Conservation (phyloP, 495 filamentous ascomycete genomes). For the Bombardia bombarda region DNA sequence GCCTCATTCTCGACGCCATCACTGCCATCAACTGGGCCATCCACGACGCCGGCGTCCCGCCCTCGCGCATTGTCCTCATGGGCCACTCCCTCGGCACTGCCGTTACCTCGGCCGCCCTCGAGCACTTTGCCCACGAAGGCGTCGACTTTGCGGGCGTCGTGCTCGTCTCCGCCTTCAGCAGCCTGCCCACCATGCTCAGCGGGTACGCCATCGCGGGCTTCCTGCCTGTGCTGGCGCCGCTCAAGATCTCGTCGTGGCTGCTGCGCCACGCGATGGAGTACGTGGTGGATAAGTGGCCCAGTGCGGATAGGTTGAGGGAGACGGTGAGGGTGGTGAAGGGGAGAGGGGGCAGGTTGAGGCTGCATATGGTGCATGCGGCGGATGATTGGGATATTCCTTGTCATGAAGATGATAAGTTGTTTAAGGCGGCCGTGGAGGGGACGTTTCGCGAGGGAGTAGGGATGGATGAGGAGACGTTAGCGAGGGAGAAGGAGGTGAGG, state of each 20-base stretch:
- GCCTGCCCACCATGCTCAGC: conserved; percentile 59
- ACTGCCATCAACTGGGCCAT: conserved; percentile 65
- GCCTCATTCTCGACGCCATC: conserved; percentile 73
- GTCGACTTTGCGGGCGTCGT: conserved; percentile 62
- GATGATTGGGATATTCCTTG: conserved; percentile 74
- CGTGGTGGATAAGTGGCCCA: conserved; percentile 48
- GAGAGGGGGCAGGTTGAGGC: conserved; percentile 36
- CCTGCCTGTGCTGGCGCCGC: conserved; percentile 70
- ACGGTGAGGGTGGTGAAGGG: conserved; percentile 39
- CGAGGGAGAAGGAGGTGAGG: conserved; percentile 30
- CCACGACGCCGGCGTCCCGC: conserved; percentile 51
- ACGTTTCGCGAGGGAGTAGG: conserved; percentile 27
- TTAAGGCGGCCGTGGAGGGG: conserved; percentile 47
- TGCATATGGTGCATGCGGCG: conserved; percentile 68
- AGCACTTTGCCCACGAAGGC: conserved; percentile 48
- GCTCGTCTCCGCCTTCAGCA: conserved; percentile 71
- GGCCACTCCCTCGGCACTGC: conserved; percentile 89
- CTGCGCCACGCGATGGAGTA: conserved; percentile 28
- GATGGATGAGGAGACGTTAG: conserved; percentile 21
- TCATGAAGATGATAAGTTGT: conserved; percentile 48
- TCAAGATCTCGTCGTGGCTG: conserved; percentile 41
- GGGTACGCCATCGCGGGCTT: conserved; percentile 59
- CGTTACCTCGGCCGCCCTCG: conserved; percentile 62
- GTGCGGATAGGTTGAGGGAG: conserved; percentile 33
- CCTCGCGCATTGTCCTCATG: conserved; percentile 68